phyloP scores from a whole-genome alignment of 2,329 filamentous ascomycete species.

The Neurospora sp. region DNA sequence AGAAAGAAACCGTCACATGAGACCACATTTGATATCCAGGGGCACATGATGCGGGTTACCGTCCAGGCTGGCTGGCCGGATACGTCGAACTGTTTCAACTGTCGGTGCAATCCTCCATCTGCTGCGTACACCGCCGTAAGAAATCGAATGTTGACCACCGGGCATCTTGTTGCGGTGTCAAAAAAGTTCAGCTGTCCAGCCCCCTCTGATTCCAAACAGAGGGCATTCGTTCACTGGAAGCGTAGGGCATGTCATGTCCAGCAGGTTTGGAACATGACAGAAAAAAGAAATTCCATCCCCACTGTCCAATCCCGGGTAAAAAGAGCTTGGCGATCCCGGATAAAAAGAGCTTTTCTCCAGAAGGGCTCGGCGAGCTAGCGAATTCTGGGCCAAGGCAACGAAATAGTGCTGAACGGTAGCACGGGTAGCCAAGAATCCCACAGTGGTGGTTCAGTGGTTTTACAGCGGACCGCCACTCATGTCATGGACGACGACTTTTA shows the following conservation, averaged over 20 bases:
- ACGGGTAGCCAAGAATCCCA: neutral
- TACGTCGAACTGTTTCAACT: neutral
- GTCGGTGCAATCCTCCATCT: neutral
- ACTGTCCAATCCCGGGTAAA: neutral
- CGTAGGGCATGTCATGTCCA: neutral
- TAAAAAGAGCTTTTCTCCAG: neutral
- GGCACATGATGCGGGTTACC: neutral
- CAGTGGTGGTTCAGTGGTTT: neutral
- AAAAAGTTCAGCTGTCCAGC: neutral
- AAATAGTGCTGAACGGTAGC: neutral
- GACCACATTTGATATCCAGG: neutral
- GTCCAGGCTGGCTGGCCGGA: neutral
- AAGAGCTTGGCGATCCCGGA: neutral
- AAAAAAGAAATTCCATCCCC: neutral
- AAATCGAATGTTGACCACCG: neutral
- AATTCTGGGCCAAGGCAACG: neutral
- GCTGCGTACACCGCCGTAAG: neutral
- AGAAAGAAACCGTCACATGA: neutral
- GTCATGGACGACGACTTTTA: neutral
- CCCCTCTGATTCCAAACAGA: neutral
- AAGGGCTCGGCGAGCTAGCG: neutral
- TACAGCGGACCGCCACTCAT: neutral
- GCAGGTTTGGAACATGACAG: neutral
- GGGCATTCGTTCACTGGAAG: neutral
- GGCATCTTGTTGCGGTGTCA: neutral